Evolutionary conservation across 1,284 basidiomycete species (phyloP), one percentile per base, ranked within the genome.

Genomic region (Austroboletus olivaceoglutinosus): DNA sequence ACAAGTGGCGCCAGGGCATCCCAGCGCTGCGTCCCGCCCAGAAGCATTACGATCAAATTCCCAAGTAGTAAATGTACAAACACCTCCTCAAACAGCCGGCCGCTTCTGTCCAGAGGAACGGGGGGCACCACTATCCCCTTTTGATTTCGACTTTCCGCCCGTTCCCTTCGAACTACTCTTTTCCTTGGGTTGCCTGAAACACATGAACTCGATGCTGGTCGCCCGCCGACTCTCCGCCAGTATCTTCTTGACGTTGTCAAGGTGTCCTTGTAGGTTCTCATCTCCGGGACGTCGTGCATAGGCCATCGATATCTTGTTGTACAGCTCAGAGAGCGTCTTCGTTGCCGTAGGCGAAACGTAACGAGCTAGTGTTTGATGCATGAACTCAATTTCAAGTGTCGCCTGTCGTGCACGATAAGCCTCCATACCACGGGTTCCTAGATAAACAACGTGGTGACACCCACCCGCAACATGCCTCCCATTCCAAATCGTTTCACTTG

Each of bases 301-400:
- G 23, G 91, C 89, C 66, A 91, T 84, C 21, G 93, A 94, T 61
- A 99, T 98, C 60, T 89, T 92, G 65, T 89, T 91, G 75, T 99
- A 99, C 33, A 98, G 81, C 52, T 94, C 86, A 38, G 91, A 90
- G 23, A 99, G 79, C 40, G 84, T 89, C 63, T 83, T 82, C 47
- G 91, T 89, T 5, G 96, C 91, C 5, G 79, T 66, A 0, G 86
- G 76, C 4, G 90, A 90, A 41, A 98, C 89, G 68, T 95, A 96
- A 54, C 88, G 85, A 27, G 87, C 83, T 36, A 99, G 77, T 6
- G 91, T 95, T 73, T 98, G 96, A 70, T 99, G 95, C 73, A 98
- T 85, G 73, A 98, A 99, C 72, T 99, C 97, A 60, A 98, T 98
- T 72, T 99, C 97, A 27, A 99, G 83, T 3, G 97, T 99, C 3